Conservation (phyloP, 495 filamentous ascomycete genomes). For the Lasiosphaeria miniovina region DNA sequence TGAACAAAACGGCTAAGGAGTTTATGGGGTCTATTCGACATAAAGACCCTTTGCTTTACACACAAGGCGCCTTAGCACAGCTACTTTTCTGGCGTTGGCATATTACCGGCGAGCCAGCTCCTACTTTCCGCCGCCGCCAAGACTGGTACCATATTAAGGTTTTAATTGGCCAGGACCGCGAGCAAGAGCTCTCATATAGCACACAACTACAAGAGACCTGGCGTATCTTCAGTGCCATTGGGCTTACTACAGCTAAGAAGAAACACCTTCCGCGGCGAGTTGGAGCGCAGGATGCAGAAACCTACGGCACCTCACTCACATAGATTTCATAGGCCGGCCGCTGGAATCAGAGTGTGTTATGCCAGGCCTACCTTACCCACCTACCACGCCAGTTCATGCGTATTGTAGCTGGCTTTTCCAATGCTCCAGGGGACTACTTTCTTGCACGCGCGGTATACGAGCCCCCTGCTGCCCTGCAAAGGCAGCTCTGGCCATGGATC, state of each 20-base stretch:
- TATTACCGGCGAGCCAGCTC: conserved; percentile 1
- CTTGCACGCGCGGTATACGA: background rate
- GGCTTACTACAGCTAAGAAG: background rate
- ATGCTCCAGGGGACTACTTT: too few relatives aligned
- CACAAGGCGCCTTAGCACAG: conserved; percentile 2
- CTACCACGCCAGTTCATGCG: conserved; percentile 3
- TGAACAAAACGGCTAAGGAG: conserved; percentile 3
- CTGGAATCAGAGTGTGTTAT: conserved; percentile 1
- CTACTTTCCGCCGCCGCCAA: conserved; percentile 1
- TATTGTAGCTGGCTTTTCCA: too few relatives aligned
- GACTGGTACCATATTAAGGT: conserved; percentile 4
- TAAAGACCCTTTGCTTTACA: background rate
- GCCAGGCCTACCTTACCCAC: conserved; percentile 3
- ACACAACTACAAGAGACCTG: conserved; percentile 1
- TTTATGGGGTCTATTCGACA: background rate
- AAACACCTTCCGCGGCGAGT: background rate
- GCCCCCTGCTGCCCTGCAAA: background rate
- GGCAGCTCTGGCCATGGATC: conserved; percentile 5
- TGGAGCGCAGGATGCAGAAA: background rate
- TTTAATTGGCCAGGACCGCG: too few relatives aligned
- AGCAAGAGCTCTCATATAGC: conserved; percentile 2
- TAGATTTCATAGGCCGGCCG: background rate
- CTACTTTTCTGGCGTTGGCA: conserved; percentile 4
- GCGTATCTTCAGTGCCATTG: background rate
- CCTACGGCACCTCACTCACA: conserved; percentile 2